Base-by-base conservation (phyloP, 371 early-diverging fungal species). In the Chytridiales sp. region DNA sequence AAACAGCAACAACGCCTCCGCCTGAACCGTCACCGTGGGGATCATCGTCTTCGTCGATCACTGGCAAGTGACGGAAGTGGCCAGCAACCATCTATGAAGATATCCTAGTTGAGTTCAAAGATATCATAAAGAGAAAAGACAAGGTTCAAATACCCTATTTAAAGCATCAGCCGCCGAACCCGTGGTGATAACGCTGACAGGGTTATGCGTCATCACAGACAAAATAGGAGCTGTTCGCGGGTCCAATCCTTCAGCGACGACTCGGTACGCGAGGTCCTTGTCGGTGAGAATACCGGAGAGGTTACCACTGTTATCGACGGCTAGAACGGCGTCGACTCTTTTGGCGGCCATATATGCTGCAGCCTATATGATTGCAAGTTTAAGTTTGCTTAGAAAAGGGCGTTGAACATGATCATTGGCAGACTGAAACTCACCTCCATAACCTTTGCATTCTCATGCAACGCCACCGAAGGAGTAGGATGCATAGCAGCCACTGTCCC, bases 31-130 rank as follows among this genome's bases (percentile, higher is more conserved):
- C 15, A 3, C 27, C 58, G 35, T 39, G 59, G 13, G 39, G 51
- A 26, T 66, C 61, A 38, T 49, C 61, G 2, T 66, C 64, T 34
- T 63, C 59, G 19, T 74, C 74, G 72, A 92, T 87, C 9, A 95
- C 92, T 41, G 93, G 96, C 72, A 95, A 78, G 68, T 97, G 97
- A 31, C 97, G 85, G 79, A 95, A 97, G 22, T 91, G 93, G 46
- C 90, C 87, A 17, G 81, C 79, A 8, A 94, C 92, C 97, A 97
- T 95, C 34, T n/a, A n/a, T n/a, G n/a, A n/a, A n/a, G n/a, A n/a
- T n/a, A n/a, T n/a, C n/a, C n/a, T 60, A 31, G 61, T 66, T 66
- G 11, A 66, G 57, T 38, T 38, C 15, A 36, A 51, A 31, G 44
- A 9, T 29, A 48, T 9, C 19, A 19, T 4, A 31, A 9, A 51